Percentiles rank a stretch among this genome's conserved stretches.
These are phyloP conservation scores for Pythium folliculosum DNA, from an alignment of 352 stramenopile genomes.

Conservation along the genomic window DNA sequence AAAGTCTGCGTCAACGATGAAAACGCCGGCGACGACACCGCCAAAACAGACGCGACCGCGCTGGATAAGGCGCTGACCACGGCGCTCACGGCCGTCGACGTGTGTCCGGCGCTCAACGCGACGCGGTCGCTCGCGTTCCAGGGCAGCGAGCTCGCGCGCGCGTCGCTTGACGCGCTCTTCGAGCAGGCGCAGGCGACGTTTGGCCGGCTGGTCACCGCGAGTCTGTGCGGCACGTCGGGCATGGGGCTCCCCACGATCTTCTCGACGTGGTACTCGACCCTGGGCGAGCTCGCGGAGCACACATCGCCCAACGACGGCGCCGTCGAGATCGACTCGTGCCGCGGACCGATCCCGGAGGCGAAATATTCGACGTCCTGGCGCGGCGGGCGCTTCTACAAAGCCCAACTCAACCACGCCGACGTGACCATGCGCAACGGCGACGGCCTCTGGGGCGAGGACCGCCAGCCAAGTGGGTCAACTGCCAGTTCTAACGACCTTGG, in stretches of 20 bases:
- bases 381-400: slow-evolving; percentile 36
- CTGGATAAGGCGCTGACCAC: not conserved
- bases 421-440: slow-evolving; percentile 34
- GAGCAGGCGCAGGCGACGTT: slow-evolving; percentile 3
- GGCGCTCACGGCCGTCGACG: not conserved
- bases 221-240: slow-evolving; percentile 35
- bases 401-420: slow-evolving; percentile 42
- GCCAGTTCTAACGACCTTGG: slow-evolving; percentile 29
- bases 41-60: not conserved
- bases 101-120: slow-evolving; percentile 1
- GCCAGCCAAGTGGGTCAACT: slow-evolving; percentile 54
- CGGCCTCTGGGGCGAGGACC: slow-evolving; percentile 37
- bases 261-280: slow-evolving; percentile 21
- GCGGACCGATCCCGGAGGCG: slow-evolving; percentile 1
- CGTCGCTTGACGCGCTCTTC: slow-evolving; percentile 20
- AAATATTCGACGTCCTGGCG: slow-evolving; percentile 24
- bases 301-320: slow-evolving; percentile 30
- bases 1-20: not conserved
- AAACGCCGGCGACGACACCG: slow-evolving; percentile 7
- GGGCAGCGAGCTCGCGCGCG: not conserved
- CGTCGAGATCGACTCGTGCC: slow-evolving; percentile 39
- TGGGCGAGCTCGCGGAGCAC: slow-evolving; percentile 31
- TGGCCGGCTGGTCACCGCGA: slow-evolving; percentile 9
- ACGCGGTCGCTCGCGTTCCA: slow-evolving; percentile 5
- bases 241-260: slow-evolving; percentile 27